Evolutionary conservation across 2,329 filamentous ascomycete species (phyloP).

Genomic region (Pleochaeta shiraiana): DNA sequence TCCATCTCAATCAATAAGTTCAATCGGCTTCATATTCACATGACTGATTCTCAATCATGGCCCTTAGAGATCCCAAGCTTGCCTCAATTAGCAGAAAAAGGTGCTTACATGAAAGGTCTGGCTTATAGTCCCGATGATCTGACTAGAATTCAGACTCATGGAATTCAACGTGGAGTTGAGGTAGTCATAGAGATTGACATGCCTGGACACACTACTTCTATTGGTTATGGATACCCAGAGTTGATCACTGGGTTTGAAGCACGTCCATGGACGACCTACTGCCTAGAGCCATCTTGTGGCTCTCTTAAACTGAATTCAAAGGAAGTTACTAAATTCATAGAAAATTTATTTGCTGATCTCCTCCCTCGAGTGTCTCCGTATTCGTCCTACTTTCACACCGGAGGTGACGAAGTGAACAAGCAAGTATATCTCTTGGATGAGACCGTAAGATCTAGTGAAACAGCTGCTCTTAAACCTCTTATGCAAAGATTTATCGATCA

Average conservation of each 20-base stretch:
- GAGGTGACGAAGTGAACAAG: constrained; percentile 69
- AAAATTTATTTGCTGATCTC: constrained; percentile 51
- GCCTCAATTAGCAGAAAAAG: constrained; percentile 47
- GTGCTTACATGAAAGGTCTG: constrained; percentile 45
- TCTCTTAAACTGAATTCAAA: constrained; percentile 57
- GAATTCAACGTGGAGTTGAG: constrained; percentile 42
- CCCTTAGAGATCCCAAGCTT: constrained; percentile 59
- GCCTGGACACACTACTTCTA: constrained; percentile 54
- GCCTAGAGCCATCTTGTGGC: constrained; percentile 40
- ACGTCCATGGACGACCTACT: constrained; percentile 35
- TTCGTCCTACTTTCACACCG: constrained; percentile 60
- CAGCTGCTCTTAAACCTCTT: constrained; percentile 44
- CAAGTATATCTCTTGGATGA: constrained; percentile 56
- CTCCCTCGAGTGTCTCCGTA: constrained; percentile 50
- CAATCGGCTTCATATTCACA: constrained; percentile 62
- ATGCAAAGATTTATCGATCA: constrained; percentile 57
- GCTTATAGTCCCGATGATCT: constrained; percentile 48
- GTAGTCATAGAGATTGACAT: constrained; percentile 61
- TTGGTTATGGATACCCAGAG: constrained; percentile 44
- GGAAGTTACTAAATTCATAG: constrained; percentile 47
- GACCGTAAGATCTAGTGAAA: constrained; percentile 43
- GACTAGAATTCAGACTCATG: constrained; percentile 45
- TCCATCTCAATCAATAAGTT: constrained; percentile 60
- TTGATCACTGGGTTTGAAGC: constrained; percentile 43
- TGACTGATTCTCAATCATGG: constrained; percentile 71